Percentiles rank a stretch among this genome's conserved stretches.
Evolutionary conservation across 2,329 filamentous ascomycete species (phyloP).

Genomic region (Dactylellina cionopaga): DNA sequence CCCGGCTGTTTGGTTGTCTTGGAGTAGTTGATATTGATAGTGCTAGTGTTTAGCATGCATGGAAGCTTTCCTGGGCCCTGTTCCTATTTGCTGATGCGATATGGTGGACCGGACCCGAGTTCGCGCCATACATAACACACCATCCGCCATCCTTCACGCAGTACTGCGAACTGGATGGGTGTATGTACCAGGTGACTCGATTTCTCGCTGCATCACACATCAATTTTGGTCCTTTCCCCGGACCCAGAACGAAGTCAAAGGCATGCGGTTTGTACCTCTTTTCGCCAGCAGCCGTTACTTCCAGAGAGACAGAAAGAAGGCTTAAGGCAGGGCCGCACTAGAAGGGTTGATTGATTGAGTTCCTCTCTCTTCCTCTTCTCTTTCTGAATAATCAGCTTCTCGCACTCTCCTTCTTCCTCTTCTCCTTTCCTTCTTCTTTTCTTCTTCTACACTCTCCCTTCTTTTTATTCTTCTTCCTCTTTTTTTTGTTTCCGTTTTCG

Average conservation of each 20-base stretch:
- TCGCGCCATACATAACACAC: conserved; percentile 36
- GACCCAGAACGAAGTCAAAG: too few relatives aligned
- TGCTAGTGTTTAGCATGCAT: not conserved
- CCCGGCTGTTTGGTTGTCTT: conserved; percentile 1
- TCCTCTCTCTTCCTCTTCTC: conserved; percentile 22
- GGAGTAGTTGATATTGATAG: too few relatives aligned
- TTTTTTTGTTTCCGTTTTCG: conserved; percentile 11
- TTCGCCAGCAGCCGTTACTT: not conserved
- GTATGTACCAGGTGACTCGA: conserved; percentile 48
- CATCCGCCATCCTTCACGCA: conserved; percentile 30
- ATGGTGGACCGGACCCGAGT: conserved; percentile 43
- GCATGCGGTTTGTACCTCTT: conserved; percentile 14
- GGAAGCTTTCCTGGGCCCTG: not conserved
- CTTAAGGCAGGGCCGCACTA: conserved; percentile 20
- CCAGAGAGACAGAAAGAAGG: not conserved
- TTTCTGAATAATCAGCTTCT: conserved; percentile 16
- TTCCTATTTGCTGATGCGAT: conserved; percentile 51
- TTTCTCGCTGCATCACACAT: conserved; percentile 41
- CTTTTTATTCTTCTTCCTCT: conserved; percentile 1
- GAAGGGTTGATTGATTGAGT: conserved; percentile 33
- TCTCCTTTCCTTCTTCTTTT: conserved; percentile 15
- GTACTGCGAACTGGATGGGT: not conserved
- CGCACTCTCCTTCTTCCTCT: not conserved
- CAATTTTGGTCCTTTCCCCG: conserved; percentile 29
- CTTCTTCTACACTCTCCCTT: not conserved